phyloP scores from a whole-genome alignment of 129 eudicot species.

The Smallanthus sonchifolius region DNA sequence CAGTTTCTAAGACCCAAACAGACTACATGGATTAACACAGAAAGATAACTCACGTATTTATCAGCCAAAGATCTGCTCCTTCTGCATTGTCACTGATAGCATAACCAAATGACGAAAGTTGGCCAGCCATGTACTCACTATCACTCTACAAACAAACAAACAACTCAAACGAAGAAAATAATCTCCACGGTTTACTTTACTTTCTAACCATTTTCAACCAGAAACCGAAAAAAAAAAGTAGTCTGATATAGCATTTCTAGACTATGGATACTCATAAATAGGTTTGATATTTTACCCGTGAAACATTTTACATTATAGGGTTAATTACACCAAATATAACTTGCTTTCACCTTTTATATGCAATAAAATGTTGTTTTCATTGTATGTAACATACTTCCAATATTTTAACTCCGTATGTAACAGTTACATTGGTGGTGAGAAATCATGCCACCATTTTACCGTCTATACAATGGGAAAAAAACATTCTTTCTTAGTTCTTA shows the following conservation, averaged over 20 bases:
- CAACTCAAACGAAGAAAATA: neutral
- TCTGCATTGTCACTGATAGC: slow-evolving; percentile 70
- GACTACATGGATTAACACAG: neutral
- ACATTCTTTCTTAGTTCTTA: neutral
- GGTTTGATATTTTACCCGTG: neutral
- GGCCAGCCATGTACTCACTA: slow-evolving; percentile 99
- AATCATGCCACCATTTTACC: neutral
- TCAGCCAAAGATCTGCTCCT: slow-evolving; percentile 92
- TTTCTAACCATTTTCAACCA: neutral
- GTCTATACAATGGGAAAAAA: too few relatives aligned
- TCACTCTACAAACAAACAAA: slow-evolving; percentile 66
- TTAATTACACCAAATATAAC: neutral
- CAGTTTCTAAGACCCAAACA: neutral
- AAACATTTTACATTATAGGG: neutral
- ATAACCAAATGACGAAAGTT: slow-evolving; percentile 93
- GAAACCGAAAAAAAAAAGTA: neutral
- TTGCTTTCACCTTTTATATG: neutral
- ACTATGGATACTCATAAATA: neutral
- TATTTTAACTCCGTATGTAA: neutral
- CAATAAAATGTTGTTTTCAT: neutral
- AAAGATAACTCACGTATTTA: slow-evolving; percentile 69
- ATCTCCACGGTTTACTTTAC: neutral
- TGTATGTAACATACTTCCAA: neutral
- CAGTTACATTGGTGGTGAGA: neutral
- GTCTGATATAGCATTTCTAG: neutral